Evolutionary conservation across 1,139 yeast genomes (phyloP), one percentile per base, ranked within the genome.

Genomic region (Diutina scorzettiae): DNA sequence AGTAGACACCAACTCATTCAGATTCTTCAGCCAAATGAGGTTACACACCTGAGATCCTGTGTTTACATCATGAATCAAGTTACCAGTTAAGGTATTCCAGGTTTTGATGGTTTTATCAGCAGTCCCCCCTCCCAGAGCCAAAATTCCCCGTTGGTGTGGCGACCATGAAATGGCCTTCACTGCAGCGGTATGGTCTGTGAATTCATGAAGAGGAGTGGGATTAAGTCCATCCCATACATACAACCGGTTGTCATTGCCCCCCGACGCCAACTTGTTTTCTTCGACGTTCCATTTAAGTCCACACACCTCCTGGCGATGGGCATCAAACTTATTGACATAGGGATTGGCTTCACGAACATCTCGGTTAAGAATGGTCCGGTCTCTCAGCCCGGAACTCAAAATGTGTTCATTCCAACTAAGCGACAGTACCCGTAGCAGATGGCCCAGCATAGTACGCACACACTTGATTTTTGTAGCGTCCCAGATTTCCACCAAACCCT

Each of bases 161-260:
- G 95, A 84, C 99, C 99, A 91, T 1, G 95, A 85, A 43, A 91
- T 73, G 1, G 97, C 98, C 60, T 89, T 91, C 5, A 91, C 95
- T 0, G 98, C 99, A 0, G 98, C 97, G 18, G 76, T 76, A 55
- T 91, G 98, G 48, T 86, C 95, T 5, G 71, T 69, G 52, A 89
- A 83, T 47, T 71, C 79, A 56, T 80, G 75, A 28, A 86, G 58
- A 1, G 98, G 97, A 42, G 55, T 72, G 12, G 76, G 70, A 45
- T 73, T 71, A 36, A 83, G 59, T 1, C 94, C 95, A 55, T 86
- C 95, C 94, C 96, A 93, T 7, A 87, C 81, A 50, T 75, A 73
- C 25, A 86, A 67, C 51, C 77, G 76, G 57, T 91, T 91, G 60
- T 91, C 98, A 56, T 91, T 91, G 27, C 96, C 96, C 25, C 97